Conservation (phyloP, 495 filamentous ascomycete species). For the Glonium stellatum region DNA sequence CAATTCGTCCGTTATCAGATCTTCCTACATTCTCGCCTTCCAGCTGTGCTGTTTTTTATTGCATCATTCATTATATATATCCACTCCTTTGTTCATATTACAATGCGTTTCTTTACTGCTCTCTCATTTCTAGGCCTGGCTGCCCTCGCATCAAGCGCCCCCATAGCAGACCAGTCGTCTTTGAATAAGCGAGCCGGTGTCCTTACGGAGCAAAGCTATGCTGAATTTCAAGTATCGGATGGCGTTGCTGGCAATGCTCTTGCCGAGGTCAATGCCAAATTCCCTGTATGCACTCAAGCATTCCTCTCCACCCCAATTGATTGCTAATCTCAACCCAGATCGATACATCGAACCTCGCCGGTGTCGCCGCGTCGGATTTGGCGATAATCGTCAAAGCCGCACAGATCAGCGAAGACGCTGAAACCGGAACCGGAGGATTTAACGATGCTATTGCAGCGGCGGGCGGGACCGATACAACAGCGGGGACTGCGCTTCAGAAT, state of each 20-base stretch:
- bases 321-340: constrained; percentile 26
- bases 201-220: constrained; percentile 12
- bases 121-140: not conserved
- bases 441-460: constrained; percentile 40
- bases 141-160: not conserved
- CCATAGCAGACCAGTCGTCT: not conserved
- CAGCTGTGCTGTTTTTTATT: not conserved
- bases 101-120: not conserved
- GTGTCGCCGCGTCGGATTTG: constrained; percentile 35
- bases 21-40: not conserved
- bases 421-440: constrained; percentile 36
- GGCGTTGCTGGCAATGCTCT: constrained; percentile 42
- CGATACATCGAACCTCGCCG: constrained; percentile 35
- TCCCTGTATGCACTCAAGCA: constrained; percentile 33
- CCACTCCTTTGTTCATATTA: not conserved
- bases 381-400: constrained; percentile 39
- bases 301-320: not conserved
- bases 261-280: constrained; percentile 40
- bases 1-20: not conserved
- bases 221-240: constrained; percentile 37
- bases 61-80: not conserved
- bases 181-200: constrained; percentile 7
- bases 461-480: constrained; percentile 27
- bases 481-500: constrained; percentile 37
- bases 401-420: constrained; percentile 38